Evolutionary conservation across 2,329 filamentous ascomycete species (phyloP).

Genomic region (Penicillium sp.): DNA sequence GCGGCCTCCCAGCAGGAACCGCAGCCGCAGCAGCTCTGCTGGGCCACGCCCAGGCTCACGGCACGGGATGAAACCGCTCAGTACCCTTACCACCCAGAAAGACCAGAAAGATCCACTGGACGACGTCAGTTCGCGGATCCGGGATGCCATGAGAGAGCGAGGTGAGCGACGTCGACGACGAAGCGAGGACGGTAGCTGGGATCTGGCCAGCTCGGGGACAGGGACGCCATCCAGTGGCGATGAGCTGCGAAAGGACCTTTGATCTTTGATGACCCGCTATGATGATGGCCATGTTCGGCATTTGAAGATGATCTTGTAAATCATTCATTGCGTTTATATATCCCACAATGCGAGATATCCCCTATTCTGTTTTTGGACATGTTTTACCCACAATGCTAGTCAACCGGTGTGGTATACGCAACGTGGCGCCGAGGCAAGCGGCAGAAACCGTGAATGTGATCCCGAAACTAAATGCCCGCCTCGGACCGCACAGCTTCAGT

Average conservation of each 20-base stretch:
- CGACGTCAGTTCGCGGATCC: slow-evolving; percentile 81
- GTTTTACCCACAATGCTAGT: background rate
- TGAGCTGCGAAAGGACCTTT: slow-evolving; percentile 41
- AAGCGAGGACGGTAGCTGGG: slow-evolving; percentile 49
- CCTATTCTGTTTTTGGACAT: slow-evolving; percentile 11
- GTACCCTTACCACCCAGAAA: slow-evolving; percentile 64
- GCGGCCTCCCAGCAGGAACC: slow-evolving; percentile 77
- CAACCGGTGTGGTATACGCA: background rate
- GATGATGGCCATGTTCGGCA: slow-evolving; percentile 11
- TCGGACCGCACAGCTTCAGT: background rate
- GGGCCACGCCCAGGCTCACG: slow-evolving; percentile 65
- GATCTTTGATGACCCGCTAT: slow-evolving; percentile 32
- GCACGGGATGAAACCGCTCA: slow-evolving; percentile 73
- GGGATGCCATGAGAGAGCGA: slow-evolving; percentile 81
- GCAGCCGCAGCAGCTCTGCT: slow-evolving; percentile 71
- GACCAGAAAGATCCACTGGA: slow-evolving; percentile 74
- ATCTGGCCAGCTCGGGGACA: slow-evolving; percentile 44
- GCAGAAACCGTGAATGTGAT: slow-evolving; percentile 2
- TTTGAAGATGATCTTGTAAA: slow-evolving; percentile 13
- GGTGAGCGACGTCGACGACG: slow-evolving; percentile 63
- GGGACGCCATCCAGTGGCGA: slow-evolving; percentile 41
- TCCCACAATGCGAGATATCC: slow-evolving; percentile 28
- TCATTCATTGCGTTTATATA: slow-evolving; percentile 25
- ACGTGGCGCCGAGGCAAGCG: slow-evolving; percentile 1
- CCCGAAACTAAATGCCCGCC: background rate